phyloP scores from a whole-genome alignment of 495 filamentous ascomycete genomes.

The Jackrogersella minutella region DNA sequence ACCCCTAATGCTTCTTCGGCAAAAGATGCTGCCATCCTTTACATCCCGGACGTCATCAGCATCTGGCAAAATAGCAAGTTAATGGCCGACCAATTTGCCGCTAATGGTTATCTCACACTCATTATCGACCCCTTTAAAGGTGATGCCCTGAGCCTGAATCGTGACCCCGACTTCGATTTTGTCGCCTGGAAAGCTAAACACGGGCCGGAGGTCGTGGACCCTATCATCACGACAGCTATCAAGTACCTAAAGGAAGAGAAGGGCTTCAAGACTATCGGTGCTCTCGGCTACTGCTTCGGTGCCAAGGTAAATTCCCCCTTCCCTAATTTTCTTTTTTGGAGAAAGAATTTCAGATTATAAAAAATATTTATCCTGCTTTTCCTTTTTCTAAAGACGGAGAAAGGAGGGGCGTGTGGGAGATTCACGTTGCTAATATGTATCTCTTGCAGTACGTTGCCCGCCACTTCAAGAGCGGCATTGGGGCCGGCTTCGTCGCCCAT shows the following conservation, averaged over 20 bases:
- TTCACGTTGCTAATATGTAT: conserved; percentile 2
- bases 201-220: conserved; percentile 62
- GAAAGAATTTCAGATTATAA: too few species aligned
- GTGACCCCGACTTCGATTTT: conserved; percentile 65
- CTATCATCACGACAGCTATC: conserved; percentile 57
- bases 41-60: conserved; percentile 72
- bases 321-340: too few species aligned
- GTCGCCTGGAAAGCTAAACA: conserved; percentile 67
- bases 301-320: conserved; percentile 54
- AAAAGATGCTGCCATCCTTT: conserved; percentile 61
- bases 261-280: conserved; percentile 72
- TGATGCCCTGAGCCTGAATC: conserved; percentile 67
- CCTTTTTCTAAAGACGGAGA: background rate
- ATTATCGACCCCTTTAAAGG: conserved; percentile 82
- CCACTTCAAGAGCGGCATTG: conserved; percentile 58
- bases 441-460: conserved; percentile 54
- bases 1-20: conserved; percentile 51
- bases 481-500: conserved; percentile 76
- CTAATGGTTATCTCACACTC: conserved; percentile 79
- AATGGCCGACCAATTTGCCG: conserved; percentile 82
- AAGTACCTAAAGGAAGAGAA: conserved; percentile 56
- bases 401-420: background rate
- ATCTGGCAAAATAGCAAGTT: conserved; percentile 81
- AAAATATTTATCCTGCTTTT: conserved; percentile 7
- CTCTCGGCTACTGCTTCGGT: conserved; percentile 83